These are phyloP conservation scores for Knufia fluminis DNA, from an alignment of 2,329 filamentous ascomycete species.

Conservation along the genomic window DNA sequence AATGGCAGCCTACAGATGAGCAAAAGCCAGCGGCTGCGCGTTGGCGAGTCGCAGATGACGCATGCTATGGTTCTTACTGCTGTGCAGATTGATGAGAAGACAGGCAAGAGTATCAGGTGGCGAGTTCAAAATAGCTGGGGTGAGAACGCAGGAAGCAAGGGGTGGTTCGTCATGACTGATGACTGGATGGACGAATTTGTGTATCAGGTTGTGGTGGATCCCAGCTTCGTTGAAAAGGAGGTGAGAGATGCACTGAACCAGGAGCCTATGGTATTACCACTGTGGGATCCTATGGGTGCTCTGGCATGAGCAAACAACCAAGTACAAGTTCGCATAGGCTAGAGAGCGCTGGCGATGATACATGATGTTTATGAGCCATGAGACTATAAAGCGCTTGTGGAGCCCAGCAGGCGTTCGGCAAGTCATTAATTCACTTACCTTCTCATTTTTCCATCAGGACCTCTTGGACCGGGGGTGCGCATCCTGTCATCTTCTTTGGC, in stretches of 20 bases:
- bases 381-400: no score
- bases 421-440: no score
- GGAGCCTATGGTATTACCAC: constrained; percentile 59
- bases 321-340: no score
- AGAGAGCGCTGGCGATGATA: no score
- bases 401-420: no score
- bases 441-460: no score
- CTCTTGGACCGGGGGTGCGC: no score
- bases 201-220: constrained; percentile 79
- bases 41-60: constrained; percentile 74
- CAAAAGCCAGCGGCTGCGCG: constrained; percentile 65
- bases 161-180: constrained; percentile 87
- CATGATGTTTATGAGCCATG: no score
- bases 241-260: constrained; percentile 61
- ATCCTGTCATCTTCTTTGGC: no score
- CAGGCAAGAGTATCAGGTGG: constrained; percentile 59
- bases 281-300: constrained; percentile 75
- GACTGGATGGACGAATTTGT: constrained; percentile 71
- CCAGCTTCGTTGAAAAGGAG: constrained; percentile 54
- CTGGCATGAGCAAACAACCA: no score
- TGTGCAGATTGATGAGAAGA: constrained; percentile 59
- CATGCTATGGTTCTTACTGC: constrained; percentile 88
- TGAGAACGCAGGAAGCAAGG: constrained; percentile 57
- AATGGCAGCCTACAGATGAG: constrained; percentile 63
- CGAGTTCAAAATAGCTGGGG: constrained; percentile 85